Evolutionary conservation across 331 rosid genomes (phyloP), one percentile per base, ranked within the genome.

Genomic region (Malus hybrid): DNA sequence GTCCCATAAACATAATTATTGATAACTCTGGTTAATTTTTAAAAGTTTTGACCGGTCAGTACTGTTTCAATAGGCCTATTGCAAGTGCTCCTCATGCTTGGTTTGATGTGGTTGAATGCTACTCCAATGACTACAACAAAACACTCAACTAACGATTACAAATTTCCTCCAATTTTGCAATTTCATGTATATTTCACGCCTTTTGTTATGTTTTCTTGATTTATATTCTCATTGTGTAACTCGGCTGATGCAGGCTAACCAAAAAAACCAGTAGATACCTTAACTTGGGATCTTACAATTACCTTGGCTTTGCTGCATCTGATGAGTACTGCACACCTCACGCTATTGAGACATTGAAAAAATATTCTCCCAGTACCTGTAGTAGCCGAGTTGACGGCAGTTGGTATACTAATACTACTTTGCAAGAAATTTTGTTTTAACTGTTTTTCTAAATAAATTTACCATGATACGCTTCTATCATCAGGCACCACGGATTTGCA

Each of bases 51-150:
- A 34, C 48, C 65, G 34, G 34, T 30, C 88, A 93, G 98, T 97
- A 91, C 78, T 93, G 98, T 83, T 93, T 93, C 78, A 95, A 96
- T 42, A 86, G 98, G 72, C 98, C 99, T 22, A 94, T 94, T 52
- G 68, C 97, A 32, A 94, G 99, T 83, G 96, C 97, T 80, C 99
- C 99, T 36, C 97, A 94, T 77, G 89, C 98, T 65, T 93, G 98
- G 98, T 85, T 93, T 84, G 97, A 93, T 81, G 96, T 93, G 62
- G 97, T 93, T 0, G 99, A 94, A 73, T 97, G 99, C 78, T 76
- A 62, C 88, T 94, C 97, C 32, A 87, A 90, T 74, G 97, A 94
- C 83, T 84, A 76, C 80, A 94, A 94, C 85, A 92, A 92, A 89
- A 94, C 97, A 13, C 83, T 94, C 18, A 90, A 85, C 96, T 86